Evolutionary conservation across 768 basidiomycete genomes (phyloP).

Genomic region (Lactarius hengduanensis): DNA sequence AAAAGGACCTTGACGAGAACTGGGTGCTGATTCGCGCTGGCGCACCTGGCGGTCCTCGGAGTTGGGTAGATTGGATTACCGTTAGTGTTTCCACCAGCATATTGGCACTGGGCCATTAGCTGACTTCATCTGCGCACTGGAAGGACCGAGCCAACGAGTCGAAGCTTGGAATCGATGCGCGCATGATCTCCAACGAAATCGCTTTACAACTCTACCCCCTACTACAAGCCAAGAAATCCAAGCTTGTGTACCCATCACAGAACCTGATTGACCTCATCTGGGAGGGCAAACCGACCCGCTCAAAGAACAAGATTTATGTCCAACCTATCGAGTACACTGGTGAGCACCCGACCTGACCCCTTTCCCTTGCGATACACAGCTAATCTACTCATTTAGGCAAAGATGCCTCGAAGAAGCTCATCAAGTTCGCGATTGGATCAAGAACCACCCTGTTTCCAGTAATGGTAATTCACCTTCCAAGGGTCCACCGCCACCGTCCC

Average conservation of each 20-base stretch:
- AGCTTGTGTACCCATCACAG: slow-evolving; percentile 75
- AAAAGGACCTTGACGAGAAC: slow-evolving; percentile 64
- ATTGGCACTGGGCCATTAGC: background rate
- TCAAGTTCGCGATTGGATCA: slow-evolving; percentile 70
- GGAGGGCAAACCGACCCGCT: slow-evolving; percentile 72
- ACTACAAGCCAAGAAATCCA: slow-evolving; percentile 53
- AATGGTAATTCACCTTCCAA: slow-evolving; percentile 63
- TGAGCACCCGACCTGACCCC: slow-evolving; percentile 29
- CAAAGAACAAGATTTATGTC: slow-evolving; percentile 60
- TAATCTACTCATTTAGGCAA: slow-evolving; percentile 40
- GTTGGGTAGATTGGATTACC: slow-evolving; percentile 76
- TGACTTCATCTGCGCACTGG: slow-evolving; percentile 27
- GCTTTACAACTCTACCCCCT: slow-evolving; percentile 58
- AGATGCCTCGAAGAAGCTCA: slow-evolving; percentile 69
- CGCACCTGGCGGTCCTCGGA: slow-evolving; percentile 50
- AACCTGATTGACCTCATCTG: slow-evolving; percentile 84
- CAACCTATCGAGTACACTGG: slow-evolving; percentile 74
- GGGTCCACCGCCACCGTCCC: slow-evolving; percentile 53
- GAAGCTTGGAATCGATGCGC: slow-evolving; percentile 80
- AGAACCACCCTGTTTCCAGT: slow-evolving; percentile 53
- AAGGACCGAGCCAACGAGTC: slow-evolving; percentile 43
- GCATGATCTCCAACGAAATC: slow-evolving; percentile 75
- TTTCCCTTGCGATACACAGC: background rate
- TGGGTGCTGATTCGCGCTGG: slow-evolving; percentile 71
- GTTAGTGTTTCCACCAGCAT: slow-evolving; percentile 6